phyloP scores from a whole-genome alignment of 73 alveolate genomes.

The Blepharisma japonicum region DNA sequence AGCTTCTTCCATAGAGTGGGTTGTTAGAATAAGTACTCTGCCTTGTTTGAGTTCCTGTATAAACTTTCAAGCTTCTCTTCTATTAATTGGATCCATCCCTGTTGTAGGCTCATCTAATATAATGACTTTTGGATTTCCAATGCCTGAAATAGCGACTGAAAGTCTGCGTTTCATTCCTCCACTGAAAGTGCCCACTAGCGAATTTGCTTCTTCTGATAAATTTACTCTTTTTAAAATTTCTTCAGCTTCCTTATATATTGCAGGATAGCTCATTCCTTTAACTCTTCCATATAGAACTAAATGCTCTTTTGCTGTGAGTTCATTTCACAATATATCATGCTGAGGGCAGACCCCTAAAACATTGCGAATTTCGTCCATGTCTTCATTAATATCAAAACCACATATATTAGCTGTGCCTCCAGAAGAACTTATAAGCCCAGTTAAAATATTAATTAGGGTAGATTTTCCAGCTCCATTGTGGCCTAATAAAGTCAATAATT shows the following conservation, averaged over 20 bases:
- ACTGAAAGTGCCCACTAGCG: constrained; percentile 71
- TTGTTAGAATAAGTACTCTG: constrained; percentile 88
- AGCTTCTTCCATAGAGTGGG: constrained; percentile 99
- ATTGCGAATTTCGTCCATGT: constrained; percentile 67
- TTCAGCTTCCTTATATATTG: constrained; percentile 48
- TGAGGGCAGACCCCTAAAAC: constrained; percentile 82
- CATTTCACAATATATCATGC: constrained; percentile 82
- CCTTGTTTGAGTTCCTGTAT: constrained; percentile 70
- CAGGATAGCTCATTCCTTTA: constrained; percentile 59
- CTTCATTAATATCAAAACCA: constrained; percentile 61
- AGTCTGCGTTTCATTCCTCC: constrained; percentile 98
- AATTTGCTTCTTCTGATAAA: constrained; percentile 52
- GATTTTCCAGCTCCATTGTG: constrained; percentile 93
- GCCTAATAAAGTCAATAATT: constrained; percentile 69
- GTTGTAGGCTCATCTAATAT: constrained; percentile 92
- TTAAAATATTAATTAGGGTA: constrained; percentile 67
- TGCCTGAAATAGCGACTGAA: constrained; percentile 85
- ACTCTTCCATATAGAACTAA: constrained; percentile 61
- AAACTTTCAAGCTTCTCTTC: constrained; percentile 80
- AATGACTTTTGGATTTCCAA: constrained; percentile 81
- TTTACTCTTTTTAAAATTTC: constrained; percentile 56
- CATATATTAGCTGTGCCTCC: constrained; percentile 67
- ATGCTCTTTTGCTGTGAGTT: constrained; percentile 85
- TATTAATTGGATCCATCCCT: constrained; percentile 88
- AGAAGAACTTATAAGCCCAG: constrained; percentile 70